Conservation (phyloP, 805 yeast species). For the Nakazawaea anatomiae region DNA sequence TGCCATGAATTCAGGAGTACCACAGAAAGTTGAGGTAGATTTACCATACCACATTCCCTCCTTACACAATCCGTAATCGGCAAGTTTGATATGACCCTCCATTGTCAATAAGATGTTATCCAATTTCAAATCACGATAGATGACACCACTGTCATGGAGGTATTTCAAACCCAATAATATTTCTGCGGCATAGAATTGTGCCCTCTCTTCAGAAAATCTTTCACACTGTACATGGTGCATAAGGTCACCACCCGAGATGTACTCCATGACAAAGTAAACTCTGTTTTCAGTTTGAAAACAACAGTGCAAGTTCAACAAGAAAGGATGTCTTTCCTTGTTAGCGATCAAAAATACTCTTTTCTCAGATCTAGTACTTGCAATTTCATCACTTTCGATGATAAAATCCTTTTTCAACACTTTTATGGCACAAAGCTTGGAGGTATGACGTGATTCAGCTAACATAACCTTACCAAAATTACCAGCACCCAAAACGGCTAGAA, state of each 20-base stretch:
- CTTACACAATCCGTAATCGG: slow-evolving; percentile 96
- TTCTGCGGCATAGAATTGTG: slow-evolving; percentile 97
- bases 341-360: slow-evolving; percentile 76
- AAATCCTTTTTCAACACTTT: slow-evolving; percentile 95
- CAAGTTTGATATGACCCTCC: slow-evolving; percentile 92
- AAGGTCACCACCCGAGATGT: slow-evolving; percentile 94
- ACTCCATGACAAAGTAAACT: slow-evolving; percentile 97
- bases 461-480: slow-evolving; percentile 99
- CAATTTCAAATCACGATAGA: slow-evolving; percentile 92
- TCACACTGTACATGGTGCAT: slow-evolving; percentile 99
- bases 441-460: slow-evolving; percentile 89
- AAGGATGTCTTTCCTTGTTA: slow-evolving; percentile 87
- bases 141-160: slow-evolving; percentile 92
- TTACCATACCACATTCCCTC: slow-evolving; percentile 62
- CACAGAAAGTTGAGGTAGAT: slow-evolving; percentile 93
- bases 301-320: slow-evolving; percentile 82
- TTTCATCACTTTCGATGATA: slow-evolving; percentile 92
- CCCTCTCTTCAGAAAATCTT: slow-evolving; percentile 81
- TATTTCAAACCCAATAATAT: slow-evolving; percentile 86
- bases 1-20: slow-evolving; percentile 99
- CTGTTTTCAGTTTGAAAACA: slow-evolving; percentile 98
- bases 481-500: slow-evolving; percentile 91
- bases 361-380: slow-evolving; percentile 90
- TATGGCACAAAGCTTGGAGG: slow-evolving; percentile 82
- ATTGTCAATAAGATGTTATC: slow-evolving; percentile 88